These are phyloP conservation scores for Kokia cookei DNA, from an alignment of 441 rosid genomes.

Conservation along the genomic window DNA sequence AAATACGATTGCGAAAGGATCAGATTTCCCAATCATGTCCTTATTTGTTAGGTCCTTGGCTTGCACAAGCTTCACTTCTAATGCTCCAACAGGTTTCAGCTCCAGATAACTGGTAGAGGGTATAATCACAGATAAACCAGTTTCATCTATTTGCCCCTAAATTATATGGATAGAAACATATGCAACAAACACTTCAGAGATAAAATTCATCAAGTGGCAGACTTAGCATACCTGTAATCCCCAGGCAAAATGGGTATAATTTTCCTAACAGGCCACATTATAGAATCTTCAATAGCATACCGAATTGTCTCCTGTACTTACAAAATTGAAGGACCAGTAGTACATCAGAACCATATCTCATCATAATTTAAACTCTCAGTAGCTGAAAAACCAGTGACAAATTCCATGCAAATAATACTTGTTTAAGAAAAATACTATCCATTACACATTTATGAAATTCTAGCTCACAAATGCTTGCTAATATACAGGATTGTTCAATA, in stretches of 20 bases:
- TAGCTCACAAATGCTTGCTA: background rate
- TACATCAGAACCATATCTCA: background rate
- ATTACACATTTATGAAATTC: background rate
- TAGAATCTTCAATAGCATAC: conserved; percentile 82
- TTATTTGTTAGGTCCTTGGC: conserved; percentile 83
- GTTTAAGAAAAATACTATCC: background rate
- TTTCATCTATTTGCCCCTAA: background rate
- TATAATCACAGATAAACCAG: background rate
- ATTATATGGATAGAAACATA: background rate
- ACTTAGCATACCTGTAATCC: conserved; percentile 67
- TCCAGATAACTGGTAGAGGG: conserved; percentile 61
- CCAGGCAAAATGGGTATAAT: conserved; percentile 84
- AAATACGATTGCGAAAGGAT: conserved; percentile 76
- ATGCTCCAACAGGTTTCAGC: conserved; percentile 79
- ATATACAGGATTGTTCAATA: background rate
- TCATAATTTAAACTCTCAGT: background rate
- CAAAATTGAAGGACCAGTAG: background rate
- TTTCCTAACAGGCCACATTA: conserved; percentile 95
- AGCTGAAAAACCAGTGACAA: background rate
- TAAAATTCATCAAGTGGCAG: background rate
- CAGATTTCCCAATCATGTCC: conserved; percentile 95
- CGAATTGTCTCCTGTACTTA: conserved; percentile 72
- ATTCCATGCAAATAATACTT: background rate
- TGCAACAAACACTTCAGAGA: background rate
- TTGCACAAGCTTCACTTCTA: conserved; percentile 96